Percentiles rank a stretch among this genome's conserved stretches.
These are phyloP conservation scores for Coemansia umbellata DNA, from an alignment of 192 early-diverging fungal species.

Conservation along the genomic window DNA sequence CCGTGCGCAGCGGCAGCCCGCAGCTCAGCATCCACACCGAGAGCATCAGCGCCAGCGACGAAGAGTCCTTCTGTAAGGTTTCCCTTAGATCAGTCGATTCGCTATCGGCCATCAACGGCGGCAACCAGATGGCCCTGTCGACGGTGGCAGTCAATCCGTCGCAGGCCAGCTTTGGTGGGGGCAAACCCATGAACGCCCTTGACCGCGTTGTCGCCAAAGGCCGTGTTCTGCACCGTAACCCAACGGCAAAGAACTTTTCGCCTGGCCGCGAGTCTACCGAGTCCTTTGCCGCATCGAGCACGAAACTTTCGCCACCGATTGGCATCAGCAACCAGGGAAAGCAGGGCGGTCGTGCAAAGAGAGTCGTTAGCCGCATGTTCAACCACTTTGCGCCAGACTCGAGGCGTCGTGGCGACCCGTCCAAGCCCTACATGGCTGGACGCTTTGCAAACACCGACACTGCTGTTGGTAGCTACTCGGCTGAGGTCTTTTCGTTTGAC, in stretches of 20 bases:
- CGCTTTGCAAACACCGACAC: conserved; percentile 40
- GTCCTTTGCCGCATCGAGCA: conserved; percentile 4
- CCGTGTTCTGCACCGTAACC: conserved; percentile 30
- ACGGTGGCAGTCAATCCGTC: conserved; percentile 1
- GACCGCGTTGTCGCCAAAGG: conserved; percentile 30
- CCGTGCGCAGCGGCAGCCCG: neutral
- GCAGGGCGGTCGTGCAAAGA: conserved; percentile 28
- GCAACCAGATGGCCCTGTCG: conserved; percentile 17
- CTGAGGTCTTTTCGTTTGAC: conserved; percentile 30
- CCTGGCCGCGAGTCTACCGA: conserved; percentile 17
- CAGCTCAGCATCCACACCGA: conserved; percentile 3
- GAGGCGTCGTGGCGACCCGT: neutral
- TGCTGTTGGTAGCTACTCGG: conserved; percentile 35
- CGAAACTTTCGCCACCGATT: neutral
- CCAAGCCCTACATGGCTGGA: conserved; percentile 31
- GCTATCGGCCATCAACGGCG: conserved; percentile 29
- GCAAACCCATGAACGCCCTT: conserved; percentile 12
- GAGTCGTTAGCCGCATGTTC: conserved; percentile 39
- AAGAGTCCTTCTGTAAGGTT: conserved; percentile 37
- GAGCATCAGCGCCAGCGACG: conserved; percentile 22
- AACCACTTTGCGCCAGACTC: conserved; percentile 21
- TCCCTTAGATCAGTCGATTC: conserved; percentile 19
- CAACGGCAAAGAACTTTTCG: conserved; percentile 3
- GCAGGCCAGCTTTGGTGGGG: conserved; percentile 8
- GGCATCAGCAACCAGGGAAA: neutral